Conservation (phyloP, 2,329 filamentous ascomycete genomes). For the Sarocladiaceae sp. region DNA sequence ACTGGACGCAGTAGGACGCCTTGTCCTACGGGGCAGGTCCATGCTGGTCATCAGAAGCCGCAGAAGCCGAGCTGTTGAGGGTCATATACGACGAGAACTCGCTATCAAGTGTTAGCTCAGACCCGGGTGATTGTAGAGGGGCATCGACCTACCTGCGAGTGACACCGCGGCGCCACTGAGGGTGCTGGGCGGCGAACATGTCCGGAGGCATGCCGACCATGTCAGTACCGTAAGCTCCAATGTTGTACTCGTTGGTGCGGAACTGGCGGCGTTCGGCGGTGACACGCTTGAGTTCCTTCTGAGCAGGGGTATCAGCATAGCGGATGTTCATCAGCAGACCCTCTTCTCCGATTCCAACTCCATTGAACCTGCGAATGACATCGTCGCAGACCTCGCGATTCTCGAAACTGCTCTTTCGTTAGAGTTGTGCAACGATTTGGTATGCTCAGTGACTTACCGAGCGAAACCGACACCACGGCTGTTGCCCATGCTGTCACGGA, state of each 20-base stretch:
- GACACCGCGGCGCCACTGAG: conserved; percentile 30
- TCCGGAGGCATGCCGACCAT: conserved; percentile 49
- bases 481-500: conserved; percentile 85
- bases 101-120: conserved; percentile 14
- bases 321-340: conserved; percentile 86
- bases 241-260: conserved; percentile 92
- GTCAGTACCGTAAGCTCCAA: conserved; percentile 62
- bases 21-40: conserved; percentile 31
- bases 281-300: conserved; percentile 95
- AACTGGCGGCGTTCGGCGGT: conserved; percentile 94
- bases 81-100: conserved; percentile 24
- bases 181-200: conserved; percentile 28
- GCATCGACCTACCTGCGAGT: conserved; percentile 29
- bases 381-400: conserved; percentile 83
- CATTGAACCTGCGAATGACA: conserved; percentile 83
- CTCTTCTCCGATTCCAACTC: conserved; percentile 70
- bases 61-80: conserved; percentile 13
- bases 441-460: conserved; percentile 55
- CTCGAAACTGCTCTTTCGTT: conserved; percentile 65
- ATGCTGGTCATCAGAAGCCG: conserved; percentile 17
- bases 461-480: conserved; percentile 97
- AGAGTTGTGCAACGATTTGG: background rate
- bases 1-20: no score
- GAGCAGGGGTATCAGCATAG: conserved; percentile 93
- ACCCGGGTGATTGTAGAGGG: no score